Evolutionary conservation across 441 rosid species (phyloP).

Genomic region (Euphorbia schlechtendalii): DNA sequence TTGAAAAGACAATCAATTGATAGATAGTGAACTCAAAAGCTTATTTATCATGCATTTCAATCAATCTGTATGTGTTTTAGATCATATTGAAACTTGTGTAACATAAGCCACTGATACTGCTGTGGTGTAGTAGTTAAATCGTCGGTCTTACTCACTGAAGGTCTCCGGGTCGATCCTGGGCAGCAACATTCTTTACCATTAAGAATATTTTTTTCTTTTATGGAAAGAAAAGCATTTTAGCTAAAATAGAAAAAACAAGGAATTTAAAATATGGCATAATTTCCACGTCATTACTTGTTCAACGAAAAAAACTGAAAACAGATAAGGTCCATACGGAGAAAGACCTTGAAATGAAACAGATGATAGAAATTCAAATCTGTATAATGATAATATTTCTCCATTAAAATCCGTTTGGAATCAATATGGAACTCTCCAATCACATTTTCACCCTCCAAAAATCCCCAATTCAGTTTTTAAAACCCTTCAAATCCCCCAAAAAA

Average conservation of each 20-base stretch:
- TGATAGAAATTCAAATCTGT: not conserved
- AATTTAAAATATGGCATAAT: not conserved
- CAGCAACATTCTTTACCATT: no score
- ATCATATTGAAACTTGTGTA: no score
- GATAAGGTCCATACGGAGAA: not conserved
- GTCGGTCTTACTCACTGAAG: no score
- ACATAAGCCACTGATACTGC: no score
- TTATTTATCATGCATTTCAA: no score
- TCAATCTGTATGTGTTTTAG: no score
- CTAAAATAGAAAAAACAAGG: not conserved
- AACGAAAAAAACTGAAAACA: not conserved
- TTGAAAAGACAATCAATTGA: no score
- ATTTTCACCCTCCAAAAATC: slow-evolving; percentile 5
- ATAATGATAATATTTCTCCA: not conserved
- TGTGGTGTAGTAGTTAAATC: no score
- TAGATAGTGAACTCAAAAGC: no score
- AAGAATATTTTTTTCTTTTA: no score
- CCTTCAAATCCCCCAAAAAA: slow-evolving; percentile 13
- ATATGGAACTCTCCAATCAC: slow-evolving; percentile 22
- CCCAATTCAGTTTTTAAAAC: slow-evolving; percentile 3
- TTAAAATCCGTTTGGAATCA: slow-evolving; percentile 14
- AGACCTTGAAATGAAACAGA: not conserved
- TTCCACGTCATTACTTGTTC: not conserved
- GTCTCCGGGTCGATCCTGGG: no score
- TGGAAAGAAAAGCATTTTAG: no score